Percentiles rank a stretch among this genome's conserved stretches.
Conservation (phyloP, 2,329 filamentous ascomycete genomes). For the Hymenoscyphus occultus region DNA sequence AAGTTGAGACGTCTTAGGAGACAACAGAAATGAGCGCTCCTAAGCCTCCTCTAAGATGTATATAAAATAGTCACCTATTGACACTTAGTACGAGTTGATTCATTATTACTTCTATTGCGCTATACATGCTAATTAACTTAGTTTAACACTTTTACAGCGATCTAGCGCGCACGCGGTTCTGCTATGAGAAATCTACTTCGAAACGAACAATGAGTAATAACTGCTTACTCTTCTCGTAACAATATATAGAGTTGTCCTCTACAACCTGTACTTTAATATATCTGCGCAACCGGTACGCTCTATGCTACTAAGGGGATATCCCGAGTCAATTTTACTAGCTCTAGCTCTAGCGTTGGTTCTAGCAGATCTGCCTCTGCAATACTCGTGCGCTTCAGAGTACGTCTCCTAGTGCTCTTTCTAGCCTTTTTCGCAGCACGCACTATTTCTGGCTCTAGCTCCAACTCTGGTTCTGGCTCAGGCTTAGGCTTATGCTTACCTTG, state of each 20-base stretch:
- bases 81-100: constrained; percentile 8
- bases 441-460: background rate
- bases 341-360: constrained; percentile 15
- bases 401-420: background rate
- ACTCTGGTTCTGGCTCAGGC: no score
- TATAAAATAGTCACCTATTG: constrained; percentile 6
- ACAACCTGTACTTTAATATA: constrained; percentile 10
- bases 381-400: constrained; percentile 13
- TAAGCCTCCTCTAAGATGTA: constrained; percentile 9
- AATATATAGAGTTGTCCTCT: constrained; percentile 4
- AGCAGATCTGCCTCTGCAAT: constrained; percentile 17
- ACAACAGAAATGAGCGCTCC: background rate
- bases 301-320: background rate
- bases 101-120: constrained; percentile 10
- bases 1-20: constrained; percentile 1
- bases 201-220: constrained; percentile 5
- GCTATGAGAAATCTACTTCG: constrained; percentile 8
- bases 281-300: constrained; percentile 10
- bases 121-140: constrained; percentile 3
- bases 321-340: constrained; percentile 7
- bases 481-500: no score
- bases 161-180: constrained; percentile 4
- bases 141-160: constrained; percentile 7
- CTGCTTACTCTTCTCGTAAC: background rate
- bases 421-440: no score